Percentiles rank a stretch among this genome's conserved stretches.
These are phyloP conservation scores for Diatrype stigma DNA, from an alignment of 2,329 filamentous ascomycete genomes.

Conservation along the genomic window DNA sequence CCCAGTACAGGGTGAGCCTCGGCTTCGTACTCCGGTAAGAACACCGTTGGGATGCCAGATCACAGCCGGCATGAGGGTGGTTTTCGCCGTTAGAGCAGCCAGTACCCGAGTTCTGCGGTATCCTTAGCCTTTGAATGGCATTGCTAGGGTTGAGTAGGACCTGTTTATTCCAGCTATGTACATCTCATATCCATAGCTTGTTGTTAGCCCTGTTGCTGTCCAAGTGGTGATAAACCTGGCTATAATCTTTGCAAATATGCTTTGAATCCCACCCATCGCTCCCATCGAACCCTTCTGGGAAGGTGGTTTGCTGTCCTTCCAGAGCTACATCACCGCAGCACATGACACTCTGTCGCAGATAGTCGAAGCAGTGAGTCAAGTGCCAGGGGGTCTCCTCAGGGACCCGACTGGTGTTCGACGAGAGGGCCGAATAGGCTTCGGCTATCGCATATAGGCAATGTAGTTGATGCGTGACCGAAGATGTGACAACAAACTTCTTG, in stretches of 20 bases:
- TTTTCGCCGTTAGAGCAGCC: too few species aligned
- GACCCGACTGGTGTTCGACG: constrained; percentile 22
- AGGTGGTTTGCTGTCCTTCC: constrained; percentile 35
- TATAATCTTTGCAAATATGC: constrained; percentile 38
- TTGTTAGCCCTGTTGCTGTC: constrained; percentile 31
- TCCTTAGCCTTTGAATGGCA: background rate
- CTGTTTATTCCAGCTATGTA: background rate
- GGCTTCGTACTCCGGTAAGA: background rate
- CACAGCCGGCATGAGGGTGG: too few species aligned
- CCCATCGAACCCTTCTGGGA: constrained; percentile 32
- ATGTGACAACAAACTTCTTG: constrained; percentile 35
- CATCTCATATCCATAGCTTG: constrained; percentile 32
- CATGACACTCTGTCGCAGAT: constrained; percentile 23
- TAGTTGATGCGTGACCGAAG: constrained; percentile 40
- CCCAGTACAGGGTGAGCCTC: background rate
- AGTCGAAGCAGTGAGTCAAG: constrained; percentile 35
- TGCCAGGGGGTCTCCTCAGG: constrained; percentile 32
- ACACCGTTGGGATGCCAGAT: background rate
- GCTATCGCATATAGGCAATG: constrained; percentile 39
- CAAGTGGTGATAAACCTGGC: constrained; percentile 30
- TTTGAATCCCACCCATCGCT: constrained; percentile 41
- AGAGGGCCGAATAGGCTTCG: constrained; percentile 31
- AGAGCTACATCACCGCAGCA: constrained; percentile 25
- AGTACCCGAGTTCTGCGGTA: too few species aligned
- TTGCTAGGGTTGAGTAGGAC: background rate